A percentile compares a stretch with the other conserved stretches of the same genome.
Evolutionary conservation across 2,329 filamentous ascomycete species (phyloP).

Genomic region (Juglanconis juglandina): DNA sequence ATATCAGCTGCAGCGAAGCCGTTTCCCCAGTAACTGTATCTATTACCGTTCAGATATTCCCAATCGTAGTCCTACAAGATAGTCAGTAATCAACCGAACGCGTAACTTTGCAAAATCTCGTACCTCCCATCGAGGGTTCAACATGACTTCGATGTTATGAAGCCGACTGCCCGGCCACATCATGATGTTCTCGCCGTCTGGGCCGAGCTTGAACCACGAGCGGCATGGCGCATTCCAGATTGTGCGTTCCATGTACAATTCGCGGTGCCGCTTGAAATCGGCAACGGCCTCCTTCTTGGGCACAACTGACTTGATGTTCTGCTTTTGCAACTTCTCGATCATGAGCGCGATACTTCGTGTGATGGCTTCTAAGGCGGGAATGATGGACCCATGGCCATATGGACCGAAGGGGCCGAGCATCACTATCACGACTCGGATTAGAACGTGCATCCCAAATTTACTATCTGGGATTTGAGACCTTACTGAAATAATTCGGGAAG

Average conservation of each 20-base stretch:
- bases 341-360: too few relatives aligned
- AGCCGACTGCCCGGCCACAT: neutral
- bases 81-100: neutral
- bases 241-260: neutral
- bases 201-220: neutral
- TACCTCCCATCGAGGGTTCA: neutral
- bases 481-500: too few relatives aligned
- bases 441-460: too few relatives aligned
- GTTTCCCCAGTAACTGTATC: neutral
- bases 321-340: neutral
- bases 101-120: neutral
- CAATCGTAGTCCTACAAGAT: neutral
- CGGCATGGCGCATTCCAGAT: neutral
- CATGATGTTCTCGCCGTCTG: neutral
- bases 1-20: neutral
- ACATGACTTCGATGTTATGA: neutral
- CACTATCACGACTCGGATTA: too few relatives aligned
- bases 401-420: too few relatives aligned
- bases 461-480: too few relatives aligned
- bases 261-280: neutral
- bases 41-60: neutral
- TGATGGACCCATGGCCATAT: too few relatives aligned
- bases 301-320: neutral
- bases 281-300: neutral
- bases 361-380: too few relatives aligned